Evolutionary conservation across 805 yeast genomes (phyloP).

Genomic region (Candida krabiensis): DNA sequence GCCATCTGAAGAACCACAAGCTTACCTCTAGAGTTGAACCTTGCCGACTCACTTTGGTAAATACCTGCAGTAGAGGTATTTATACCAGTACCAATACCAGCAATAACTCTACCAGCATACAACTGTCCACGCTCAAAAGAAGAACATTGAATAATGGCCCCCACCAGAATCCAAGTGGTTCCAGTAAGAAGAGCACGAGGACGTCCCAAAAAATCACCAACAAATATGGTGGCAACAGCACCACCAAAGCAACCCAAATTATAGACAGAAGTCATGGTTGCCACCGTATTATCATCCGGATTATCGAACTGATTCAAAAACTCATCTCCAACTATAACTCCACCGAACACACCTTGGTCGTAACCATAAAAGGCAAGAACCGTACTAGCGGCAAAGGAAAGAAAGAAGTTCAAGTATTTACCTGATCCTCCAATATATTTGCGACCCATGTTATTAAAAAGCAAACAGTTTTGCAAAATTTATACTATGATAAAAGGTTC

Average conservation of each 20-base stretch:
- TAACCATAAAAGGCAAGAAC: slow-evolving; percentile 32
- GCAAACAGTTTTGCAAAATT: no score
- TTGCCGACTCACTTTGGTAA: slow-evolving; percentile 36
- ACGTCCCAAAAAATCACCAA: slow-evolving; percentile 30
- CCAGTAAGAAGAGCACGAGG: slow-evolving; percentile 16
- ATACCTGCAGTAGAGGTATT: slow-evolving; percentile 37
- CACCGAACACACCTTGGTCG: slow-evolving; percentile 45
- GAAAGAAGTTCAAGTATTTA: slow-evolving; percentile 8
- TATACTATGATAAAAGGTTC: no score
- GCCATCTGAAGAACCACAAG: slow-evolving; percentile 33
- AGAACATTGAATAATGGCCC: slow-evolving; percentile 25
- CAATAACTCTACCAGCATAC: slow-evolving; percentile 34
- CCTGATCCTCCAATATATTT: slow-evolving; percentile 14
- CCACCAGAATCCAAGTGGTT: slow-evolving; percentile 25
- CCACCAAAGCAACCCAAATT: slow-evolving; percentile 28
- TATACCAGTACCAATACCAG: slow-evolving; percentile 37
- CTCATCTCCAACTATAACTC: slow-evolving; percentile 33
- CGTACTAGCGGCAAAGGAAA: slow-evolving; percentile 11
- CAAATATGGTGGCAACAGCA: slow-evolving; percentile 33
- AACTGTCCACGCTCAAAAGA: slow-evolving; percentile 23
- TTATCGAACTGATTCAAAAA: slow-evolving; percentile 26
- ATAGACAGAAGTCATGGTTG: slow-evolving; percentile 12
- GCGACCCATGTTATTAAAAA: slow-evolving; percentile 10
- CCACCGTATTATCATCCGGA: slow-evolving; percentile 14
- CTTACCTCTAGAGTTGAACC: slow-evolving; percentile 32